phyloP scores from a whole-genome alignment of 2,329 filamentous ascomycete species.

The Dactylellina parvicollis region DNA sequence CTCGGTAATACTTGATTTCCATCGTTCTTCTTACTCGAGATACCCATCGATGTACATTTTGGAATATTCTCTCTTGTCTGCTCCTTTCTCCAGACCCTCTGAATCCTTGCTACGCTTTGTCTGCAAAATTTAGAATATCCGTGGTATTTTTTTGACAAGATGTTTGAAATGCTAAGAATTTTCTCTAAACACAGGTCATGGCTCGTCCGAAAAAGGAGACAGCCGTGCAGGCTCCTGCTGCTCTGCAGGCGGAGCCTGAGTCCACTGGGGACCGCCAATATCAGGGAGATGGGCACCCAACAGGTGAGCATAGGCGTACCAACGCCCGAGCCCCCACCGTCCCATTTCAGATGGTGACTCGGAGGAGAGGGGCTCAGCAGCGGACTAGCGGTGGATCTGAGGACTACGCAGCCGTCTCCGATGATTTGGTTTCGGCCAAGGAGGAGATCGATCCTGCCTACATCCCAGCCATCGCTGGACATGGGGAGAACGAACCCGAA shows the following conservation, averaged over 20 bases:
- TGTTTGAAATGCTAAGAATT: conserved; percentile 2
- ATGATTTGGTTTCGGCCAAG: conserved; percentile 24
- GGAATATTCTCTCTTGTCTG: background rate
- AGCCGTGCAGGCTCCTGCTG: conserved; percentile 6
- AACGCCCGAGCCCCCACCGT: conserved; percentile 47
- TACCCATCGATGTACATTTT: background rate
- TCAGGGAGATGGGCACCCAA: conserved; percentile 12
- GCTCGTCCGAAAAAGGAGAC: conserved; percentile 43
- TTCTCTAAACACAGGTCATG: conserved; percentile 43
- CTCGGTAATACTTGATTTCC: conserved; percentile 31
- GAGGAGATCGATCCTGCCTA: conserved; percentile 10
- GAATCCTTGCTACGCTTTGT: background rate
- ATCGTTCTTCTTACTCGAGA: background rate
- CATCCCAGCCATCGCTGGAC: background rate
- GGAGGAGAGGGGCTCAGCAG: conserved; percentile 35
- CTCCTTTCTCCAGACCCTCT: background rate
- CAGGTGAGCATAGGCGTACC: conserved; percentile 33
- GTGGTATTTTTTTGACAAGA: no score
- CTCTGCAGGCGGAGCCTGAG: conserved; percentile 17
- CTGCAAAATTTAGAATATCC: background rate
- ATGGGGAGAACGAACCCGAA: conserved; percentile 24
- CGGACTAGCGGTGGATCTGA: conserved; percentile 41
- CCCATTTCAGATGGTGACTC: conserved; percentile 52
- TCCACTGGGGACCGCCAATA: conserved; percentile 11
- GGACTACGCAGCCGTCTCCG: conserved; percentile 20